Base-by-base conservation (phyloP, 257 asterid species). In the Penstemon davidsonii region DNA sequence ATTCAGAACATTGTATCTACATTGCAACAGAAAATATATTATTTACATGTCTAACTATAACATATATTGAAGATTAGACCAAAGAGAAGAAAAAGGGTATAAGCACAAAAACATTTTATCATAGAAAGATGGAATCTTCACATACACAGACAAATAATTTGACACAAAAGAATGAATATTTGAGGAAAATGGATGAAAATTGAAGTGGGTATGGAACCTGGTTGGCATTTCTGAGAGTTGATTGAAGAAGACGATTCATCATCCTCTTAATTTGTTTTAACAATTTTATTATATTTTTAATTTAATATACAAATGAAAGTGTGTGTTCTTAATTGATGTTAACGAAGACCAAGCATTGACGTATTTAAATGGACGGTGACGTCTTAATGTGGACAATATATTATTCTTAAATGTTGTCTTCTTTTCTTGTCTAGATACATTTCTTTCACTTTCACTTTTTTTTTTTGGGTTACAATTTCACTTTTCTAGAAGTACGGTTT, bases 211-310 rank as follows among this genome's bases (percentile, higher is more conserved):
- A 40, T 4, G 55, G 5, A 55, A 86, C 94, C 91, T 83, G 80
- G 69, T 45, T 70, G 73, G 83, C 78, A 15, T 71, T 77, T 80
- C 79, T 76, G 68, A 82, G 79, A 58, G 80, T 60, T 56, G 81
- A 81, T 73, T 79, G 76, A 67, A 84, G 57, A 33, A 87, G 83
- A 68, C 92, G 91, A 73, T 72, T 78, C 78, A 85, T 76, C 67
- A 40, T 78, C 12, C 19, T 42, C 38, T 58, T 6, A n/a, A n/a
- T 59, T 25, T 18, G 1, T n/a, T 18, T 9, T 5, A n/a, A 3
- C 36, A n/a, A n/a, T 5, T 11, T n/a, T 4, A n/a, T 13, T 13
- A 40, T 54, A 33, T 43, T 36, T 7, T 37, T 11, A n/a, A 40
- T 4, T n/a, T 12, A 42, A 36, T 5, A 8, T 36, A 38, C 43